Evolutionary conservation across 1,284 basidiomycete species (phyloP).

Genomic region (Rhizoctonia solani): DNA sequence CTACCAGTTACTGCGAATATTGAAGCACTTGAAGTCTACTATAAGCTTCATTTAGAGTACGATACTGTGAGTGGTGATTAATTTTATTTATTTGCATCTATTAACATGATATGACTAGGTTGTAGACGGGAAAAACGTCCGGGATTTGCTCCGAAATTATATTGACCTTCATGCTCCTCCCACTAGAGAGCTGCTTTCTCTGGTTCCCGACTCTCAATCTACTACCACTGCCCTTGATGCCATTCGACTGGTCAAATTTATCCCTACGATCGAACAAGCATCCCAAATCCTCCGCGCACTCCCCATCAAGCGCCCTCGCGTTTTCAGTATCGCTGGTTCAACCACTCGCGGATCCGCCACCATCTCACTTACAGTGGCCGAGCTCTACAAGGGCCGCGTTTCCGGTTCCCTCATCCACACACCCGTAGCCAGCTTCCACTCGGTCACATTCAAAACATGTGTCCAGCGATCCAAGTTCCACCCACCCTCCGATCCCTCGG

Average conservation of each 20-base stretch:
- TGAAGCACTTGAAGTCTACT: slow-evolving; percentile 8
- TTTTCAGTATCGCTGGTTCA: slow-evolving; percentile 9
- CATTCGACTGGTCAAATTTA: background rate
- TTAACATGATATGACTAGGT: background rate
- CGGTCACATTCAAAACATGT: slow-evolving; percentile 14
- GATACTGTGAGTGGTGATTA: background rate
- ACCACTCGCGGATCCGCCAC: slow-evolving; percentile 5
- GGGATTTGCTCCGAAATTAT: slow-evolving; percentile 11
- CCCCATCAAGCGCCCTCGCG: slow-evolving; percentile 9
- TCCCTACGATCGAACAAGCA: slow-evolving; percentile 1
- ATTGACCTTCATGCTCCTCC: slow-evolving; percentile 17
- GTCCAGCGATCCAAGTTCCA: slow-evolving; percentile 24
- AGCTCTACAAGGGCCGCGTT: slow-evolving; percentile 19
- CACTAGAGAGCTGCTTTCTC: background rate
- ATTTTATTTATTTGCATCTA: background rate
- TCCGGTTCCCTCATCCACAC: background rate
- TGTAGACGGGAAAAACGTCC: slow-evolving; percentile 19
- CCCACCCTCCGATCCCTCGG: slow-evolving; percentile 1
- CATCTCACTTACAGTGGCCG: slow-evolving; percentile 11
- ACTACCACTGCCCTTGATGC: background rate
- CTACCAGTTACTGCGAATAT: slow-evolving; percentile 2
- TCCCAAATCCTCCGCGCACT: slow-evolving; percentile 6
- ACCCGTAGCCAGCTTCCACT: slow-evolving; percentile 14
- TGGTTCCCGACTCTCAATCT: slow-evolving; percentile 7
- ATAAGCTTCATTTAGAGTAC: slow-evolving; percentile 10